Evolutionary conservation across 2,329 filamentous ascomycete species (phyloP), one percentile per base, ranked within the genome.

Genomic region (Lecanosticta acicola): DNA sequence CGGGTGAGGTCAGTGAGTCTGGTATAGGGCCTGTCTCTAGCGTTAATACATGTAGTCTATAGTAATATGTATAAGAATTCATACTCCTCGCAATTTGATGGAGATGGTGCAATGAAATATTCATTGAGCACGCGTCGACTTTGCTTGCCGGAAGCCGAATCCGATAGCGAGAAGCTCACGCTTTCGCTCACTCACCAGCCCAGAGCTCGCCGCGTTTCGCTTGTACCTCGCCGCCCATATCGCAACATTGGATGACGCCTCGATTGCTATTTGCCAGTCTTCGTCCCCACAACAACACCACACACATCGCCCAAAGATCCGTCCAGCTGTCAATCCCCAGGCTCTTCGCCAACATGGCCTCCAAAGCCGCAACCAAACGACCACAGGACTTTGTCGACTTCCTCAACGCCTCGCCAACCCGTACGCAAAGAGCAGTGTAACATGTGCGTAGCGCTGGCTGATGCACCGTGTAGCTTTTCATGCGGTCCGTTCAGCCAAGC

Each of bases 391-490:
- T 96, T 68, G 71, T 95, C 64, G 84, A 87, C 70, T 96, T 95
- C 71, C 84, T 96, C 66, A 94, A 96, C 70, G 86, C 84, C 53
- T 96, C 90, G 48, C 93, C 93, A 10, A 94, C 90, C 43, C 91
- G 90, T 95, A 77, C 59, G 81, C 67, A 14, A 16, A 37, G 35
- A 19, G 35, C 16, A 19, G 35, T 16, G 14, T 16, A 9, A 37
- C 21, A 34, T 29, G 26, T 32, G 40, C 35, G 17, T 24, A 39
- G 39, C 29, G 5, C 10, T 32, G 14, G 37, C 49, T 54, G 40
- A 57, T 24, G 10, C 16, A 8, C 18, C 44, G 21, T 38, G 24
- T 48, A 96, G 90, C 93, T 47, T 98, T 94, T 71, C 93, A 98
- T 74, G 91, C 90, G 50, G 90, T 96, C 48, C 81, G 83, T 46